These are phyloP conservation scores for Soucietia sequanensis DNA, from an alignment of 805 yeast species.

Conservation along the genomic window DNA sequence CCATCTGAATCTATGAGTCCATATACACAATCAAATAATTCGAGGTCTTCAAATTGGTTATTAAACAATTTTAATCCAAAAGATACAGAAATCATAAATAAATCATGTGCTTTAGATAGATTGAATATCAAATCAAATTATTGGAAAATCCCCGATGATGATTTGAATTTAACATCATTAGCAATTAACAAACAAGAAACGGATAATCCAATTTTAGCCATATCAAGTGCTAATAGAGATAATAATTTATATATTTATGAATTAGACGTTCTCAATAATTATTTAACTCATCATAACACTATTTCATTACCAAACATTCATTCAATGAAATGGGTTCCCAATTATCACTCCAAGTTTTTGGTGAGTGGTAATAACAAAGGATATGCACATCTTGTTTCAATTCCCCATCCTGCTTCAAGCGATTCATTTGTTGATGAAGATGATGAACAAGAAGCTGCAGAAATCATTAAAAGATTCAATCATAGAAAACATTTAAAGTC, in stretches of 20 bases:
- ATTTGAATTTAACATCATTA: slow-evolving; percentile 46
- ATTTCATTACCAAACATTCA: slow-evolving; percentile 56
- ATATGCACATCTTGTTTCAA: slow-evolving; percentile 63
- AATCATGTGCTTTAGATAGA: slow-evolving; percentile 40
- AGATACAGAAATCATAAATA: slow-evolving; percentile 36
- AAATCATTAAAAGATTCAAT: slow-evolving; percentile 73
- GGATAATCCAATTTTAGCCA: slow-evolving; percentile 45
- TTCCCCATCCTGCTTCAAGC: slow-evolving; percentile 48
- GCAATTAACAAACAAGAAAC: slow-evolving; percentile 17
- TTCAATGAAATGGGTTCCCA: slow-evolving; percentile 52
- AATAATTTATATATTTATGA: slow-evolving; percentile 54
- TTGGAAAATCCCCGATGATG: slow-evolving; percentile 45
- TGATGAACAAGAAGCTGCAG: slow-evolving; percentile 53
- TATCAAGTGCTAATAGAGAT: slow-evolving; percentile 46
- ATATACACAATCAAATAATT: slow-evolving; percentile 1
- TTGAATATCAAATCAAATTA: slow-evolving; percentile 43
- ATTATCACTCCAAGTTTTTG: slow-evolving; percentile 34
- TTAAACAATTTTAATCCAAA: slow-evolving; percentile 21
- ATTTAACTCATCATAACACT: slow-evolving; percentile 57
- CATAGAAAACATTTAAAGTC: slow-evolving; percentile 62
- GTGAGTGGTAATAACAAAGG: slow-evolving; percentile 82
- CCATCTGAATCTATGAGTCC: background rate
- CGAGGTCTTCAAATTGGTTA: slow-evolving; percentile 22
- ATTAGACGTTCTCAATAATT: slow-evolving; percentile 36
- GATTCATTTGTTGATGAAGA: slow-evolving; percentile 9